Evolutionary conservation across 2,329 filamentous ascomycete genomes (phyloP).

Genomic region (Neofusicoccum cordaticola): DNA sequence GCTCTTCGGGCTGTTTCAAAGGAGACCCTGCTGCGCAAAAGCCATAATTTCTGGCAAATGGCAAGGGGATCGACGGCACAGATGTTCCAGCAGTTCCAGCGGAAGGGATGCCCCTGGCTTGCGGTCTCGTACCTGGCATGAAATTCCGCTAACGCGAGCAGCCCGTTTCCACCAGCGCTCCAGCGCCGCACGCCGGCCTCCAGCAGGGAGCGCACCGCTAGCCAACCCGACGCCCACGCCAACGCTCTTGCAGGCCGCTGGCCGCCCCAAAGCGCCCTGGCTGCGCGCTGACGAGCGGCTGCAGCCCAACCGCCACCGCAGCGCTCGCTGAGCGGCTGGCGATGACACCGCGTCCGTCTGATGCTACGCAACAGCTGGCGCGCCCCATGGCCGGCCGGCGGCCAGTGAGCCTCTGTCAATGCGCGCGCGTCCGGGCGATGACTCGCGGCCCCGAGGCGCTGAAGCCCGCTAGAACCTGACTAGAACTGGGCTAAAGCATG

Average conservation of each 20-base stretch:
- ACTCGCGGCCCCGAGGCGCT: slow-evolving; percentile 13
- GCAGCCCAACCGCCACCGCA: background rate
- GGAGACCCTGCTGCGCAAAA: slow-evolving; percentile 19
- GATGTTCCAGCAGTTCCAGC: slow-evolving; percentile 19
- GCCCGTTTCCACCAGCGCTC: slow-evolving; percentile 10
- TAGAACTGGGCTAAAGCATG: slow-evolving; percentile 14
- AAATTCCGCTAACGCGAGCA: slow-evolving; percentile 14
- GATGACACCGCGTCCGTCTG: slow-evolving; percentile 2
- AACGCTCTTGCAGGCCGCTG: slow-evolving; percentile 4
- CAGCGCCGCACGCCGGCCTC: background rate
- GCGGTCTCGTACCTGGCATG: slow-evolving; percentile 16
- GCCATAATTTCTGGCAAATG: slow-evolving; percentile 18
- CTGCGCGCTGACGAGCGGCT: background rate
- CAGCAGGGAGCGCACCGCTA: slow-evolving; percentile 7
- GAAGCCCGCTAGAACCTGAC: slow-evolving; percentile 16
- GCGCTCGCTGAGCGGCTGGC: background rate
- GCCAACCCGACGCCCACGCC: background rate
- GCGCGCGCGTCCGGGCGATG: background rate
- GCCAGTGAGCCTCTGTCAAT: slow-evolving; percentile 19
- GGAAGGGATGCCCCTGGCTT: slow-evolving; percentile 16
- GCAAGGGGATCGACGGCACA: slow-evolving; percentile 19
- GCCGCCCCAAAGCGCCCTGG: background rate
- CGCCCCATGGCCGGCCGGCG: slow-evolving; percentile 1
- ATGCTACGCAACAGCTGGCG: slow-evolving; percentile 6
- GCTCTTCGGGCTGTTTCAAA: slow-evolving; percentile 38